phyloP scores from a whole-genome alignment of 768 basidiomycete genomes.

The Roridomyces roridus region DNA sequence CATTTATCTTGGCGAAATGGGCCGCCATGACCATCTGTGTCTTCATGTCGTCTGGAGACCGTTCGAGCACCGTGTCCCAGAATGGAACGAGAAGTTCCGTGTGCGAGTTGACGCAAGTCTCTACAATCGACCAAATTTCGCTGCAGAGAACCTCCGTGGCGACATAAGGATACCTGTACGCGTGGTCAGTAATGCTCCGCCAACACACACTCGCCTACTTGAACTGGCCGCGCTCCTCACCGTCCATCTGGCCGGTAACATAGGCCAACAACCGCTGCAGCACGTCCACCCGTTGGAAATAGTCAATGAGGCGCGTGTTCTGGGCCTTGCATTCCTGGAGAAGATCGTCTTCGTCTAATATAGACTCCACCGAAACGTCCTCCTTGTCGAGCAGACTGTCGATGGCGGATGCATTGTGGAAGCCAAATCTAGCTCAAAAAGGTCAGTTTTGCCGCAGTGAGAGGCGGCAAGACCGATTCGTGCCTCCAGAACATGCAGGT shows the following conservation, averaged over 20 bases:
- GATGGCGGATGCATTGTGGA: constrained; percentile 87
- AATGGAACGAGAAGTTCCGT: constrained; percentile 82
- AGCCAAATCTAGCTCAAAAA: constrained; percentile 76
- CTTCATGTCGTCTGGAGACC: constrained; percentile 85
- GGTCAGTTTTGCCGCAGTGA: constrained; percentile 28
- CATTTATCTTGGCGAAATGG: constrained; percentile 94
- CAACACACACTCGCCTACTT: constrained; percentile 60
- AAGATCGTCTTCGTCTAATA: constrained; percentile 93
- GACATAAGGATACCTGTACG: constrained; percentile 83
- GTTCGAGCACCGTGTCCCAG: constrained; percentile 89
- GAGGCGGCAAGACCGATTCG: constrained; percentile 24
- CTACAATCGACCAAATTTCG: constrained; percentile 94
- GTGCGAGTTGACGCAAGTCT: constrained; percentile 79
- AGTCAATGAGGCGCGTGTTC: constrained; percentile 88
- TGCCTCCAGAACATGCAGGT: constrained; percentile 61
- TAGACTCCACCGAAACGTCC: constrained; percentile 86
- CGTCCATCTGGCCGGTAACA: constrained; percentile 87
- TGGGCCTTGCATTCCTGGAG: constrained; percentile 95
- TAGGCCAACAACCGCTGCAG: constrained; percentile 82
- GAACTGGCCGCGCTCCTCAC: constrained; percentile 77
- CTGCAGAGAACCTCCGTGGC: constrained; percentile 95
- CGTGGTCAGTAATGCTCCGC: not conserved
- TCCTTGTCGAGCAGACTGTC: constrained; percentile 92
- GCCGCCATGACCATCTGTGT: constrained; percentile 86
- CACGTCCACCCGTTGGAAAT: constrained; percentile 83